Base-by-base conservation (phyloP, 139 green algal species). In the Pedinophyceae sp. region DNA sequence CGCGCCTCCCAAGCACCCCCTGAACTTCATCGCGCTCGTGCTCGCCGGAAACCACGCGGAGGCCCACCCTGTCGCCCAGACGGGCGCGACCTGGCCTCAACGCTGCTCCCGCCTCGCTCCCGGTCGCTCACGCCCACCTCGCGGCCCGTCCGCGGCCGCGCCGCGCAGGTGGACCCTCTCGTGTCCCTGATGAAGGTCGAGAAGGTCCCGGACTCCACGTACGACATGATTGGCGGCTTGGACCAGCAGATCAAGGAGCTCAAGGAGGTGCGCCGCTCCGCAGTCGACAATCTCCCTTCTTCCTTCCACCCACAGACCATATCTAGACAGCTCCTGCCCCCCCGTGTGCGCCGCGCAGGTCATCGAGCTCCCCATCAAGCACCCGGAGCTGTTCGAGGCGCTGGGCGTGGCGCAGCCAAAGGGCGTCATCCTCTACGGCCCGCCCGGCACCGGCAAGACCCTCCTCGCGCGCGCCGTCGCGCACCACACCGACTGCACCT, bases 221-320 rank as follows among this genome's bases (percentile, higher is more conserved):
- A 97, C 70, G 92, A 99, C 75, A 97, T 99, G 89, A 93, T 99
- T 57, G 92, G 92, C 18, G 92, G 92, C 0, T 74, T 94, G 30
- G 92, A 99, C 65, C 83, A 97, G 77, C 92, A 99, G 73, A 96
- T 99, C 61, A 97, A 97, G 73, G 90, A 98, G 70, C 96, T 98
- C 72, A 98, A 98, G 69, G 90, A 98, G 78, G 88, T 84, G 60
- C 17, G 67, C 17, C 19, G 15, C 18, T 16, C 15, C 16, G 38
- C 38, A 46, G 38, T 46, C 15, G 38, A 46, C 15, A 16, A 46
- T n/a, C 15, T 15, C 38, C 38, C 38, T n/a, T n/a, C n/a, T n/a
- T n/a, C n/a, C n/a, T n/a, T n/a, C n/a, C n/a, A n/a, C n/a, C n/a
- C n/a, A n/a, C n/a, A n/a, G n/a, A n/a, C n/a, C n/a, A n/a, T n/a